Conservation (phyloP, 176 grass and related monocot genomes). For the Hordeum marinum region DNA sequence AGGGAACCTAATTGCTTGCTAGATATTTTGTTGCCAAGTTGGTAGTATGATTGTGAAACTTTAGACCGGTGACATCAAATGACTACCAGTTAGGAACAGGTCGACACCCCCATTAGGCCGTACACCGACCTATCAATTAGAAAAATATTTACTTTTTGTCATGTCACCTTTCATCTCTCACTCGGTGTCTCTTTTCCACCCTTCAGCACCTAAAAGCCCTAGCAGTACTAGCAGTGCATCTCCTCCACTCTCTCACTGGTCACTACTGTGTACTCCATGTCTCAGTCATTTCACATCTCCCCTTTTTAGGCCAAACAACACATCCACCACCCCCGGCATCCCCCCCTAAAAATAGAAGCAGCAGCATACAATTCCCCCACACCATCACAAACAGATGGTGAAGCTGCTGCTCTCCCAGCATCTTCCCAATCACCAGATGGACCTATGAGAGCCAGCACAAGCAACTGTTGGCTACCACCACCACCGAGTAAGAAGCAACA, state of each 20-base stretch:
- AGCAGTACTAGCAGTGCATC: slow-evolving; percentile 32
- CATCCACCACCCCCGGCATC: slow-evolving; percentile 21
- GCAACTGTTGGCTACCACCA: not conserved
- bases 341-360: slow-evolving; percentile 57
- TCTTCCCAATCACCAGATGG: slow-evolving; percentile 28
- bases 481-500: slow-evolving; percentile 30
- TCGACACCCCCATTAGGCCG: slow-evolving; percentile 14
- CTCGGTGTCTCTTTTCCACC: slow-evolving; percentile 34
- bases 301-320: slow-evolving; percentile 87
- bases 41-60: not conserved
- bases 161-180: slow-evolving; percentile 58
- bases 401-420: slow-evolving; percentile 29
- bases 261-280: slow-evolving; percentile 18
- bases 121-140: not conserved
- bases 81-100: slow-evolving; percentile 2
- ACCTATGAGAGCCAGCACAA: slow-evolving; percentile 28
- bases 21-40: not conserved
- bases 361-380: slow-evolving; percentile 25
- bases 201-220: slow-evolving; percentile 43
- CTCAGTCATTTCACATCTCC: slow-evolving; percentile 57
- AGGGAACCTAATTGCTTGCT: not conserved
- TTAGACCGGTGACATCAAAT: slow-evolving; percentile 9
- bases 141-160: slow-evolving; percentile 51
- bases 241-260: not conserved
- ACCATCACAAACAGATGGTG: slow-evolving; percentile 27